These are phyloP conservation scores for Pseudohyphozyma bogoriensis DNA, from an alignment of 768 basidiomycete genomes.

Conservation along the genomic window DNA sequence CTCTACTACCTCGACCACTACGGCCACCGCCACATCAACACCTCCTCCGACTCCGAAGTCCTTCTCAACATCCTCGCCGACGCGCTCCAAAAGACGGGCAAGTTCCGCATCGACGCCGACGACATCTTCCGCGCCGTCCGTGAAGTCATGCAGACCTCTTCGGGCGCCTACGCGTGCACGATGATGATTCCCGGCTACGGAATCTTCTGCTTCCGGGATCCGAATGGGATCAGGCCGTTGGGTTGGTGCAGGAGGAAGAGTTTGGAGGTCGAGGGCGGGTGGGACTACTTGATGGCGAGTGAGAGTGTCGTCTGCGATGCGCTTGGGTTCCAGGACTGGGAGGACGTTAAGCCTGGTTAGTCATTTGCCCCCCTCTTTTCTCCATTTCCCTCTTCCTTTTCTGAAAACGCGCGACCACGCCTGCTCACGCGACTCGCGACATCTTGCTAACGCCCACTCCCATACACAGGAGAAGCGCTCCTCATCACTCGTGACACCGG, in stretches of 20 bases:
- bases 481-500: conserved; percentile 72
- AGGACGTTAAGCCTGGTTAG: conserved; percentile 80
- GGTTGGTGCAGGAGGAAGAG: conserved; percentile 66
- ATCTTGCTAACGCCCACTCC: not conserved
- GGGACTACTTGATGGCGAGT: conserved; percentile 82
- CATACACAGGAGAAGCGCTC: conserved; percentile 68
- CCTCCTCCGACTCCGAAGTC: conserved; percentile 93
- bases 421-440: conserved; percentile 16
- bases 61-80: conserved; percentile 95
- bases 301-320: conserved; percentile 97
- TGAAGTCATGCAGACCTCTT: conserved; percentile 75
- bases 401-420: not conserved
- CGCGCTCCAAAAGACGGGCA: conserved; percentile 94
- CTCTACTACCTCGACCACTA: conserved; percentile 88
- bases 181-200: conserved; percentile 99
- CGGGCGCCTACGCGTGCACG: conserved; percentile 91
- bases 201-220: conserved; percentile 94
- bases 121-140: conserved; percentile 93
- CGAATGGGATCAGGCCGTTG: conserved; percentile 89
- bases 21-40: conserved; percentile 97
- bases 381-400: conserved; percentile 3
- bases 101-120: conserved; percentile 96
- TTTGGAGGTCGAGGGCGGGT: conserved; percentile 42
- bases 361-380: too few relatives aligned
- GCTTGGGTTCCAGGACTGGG: conserved; percentile 80